Conservation (phyloP, 2,329 filamentous ascomycete genomes). For the Aspergillus proliferans region DNA sequence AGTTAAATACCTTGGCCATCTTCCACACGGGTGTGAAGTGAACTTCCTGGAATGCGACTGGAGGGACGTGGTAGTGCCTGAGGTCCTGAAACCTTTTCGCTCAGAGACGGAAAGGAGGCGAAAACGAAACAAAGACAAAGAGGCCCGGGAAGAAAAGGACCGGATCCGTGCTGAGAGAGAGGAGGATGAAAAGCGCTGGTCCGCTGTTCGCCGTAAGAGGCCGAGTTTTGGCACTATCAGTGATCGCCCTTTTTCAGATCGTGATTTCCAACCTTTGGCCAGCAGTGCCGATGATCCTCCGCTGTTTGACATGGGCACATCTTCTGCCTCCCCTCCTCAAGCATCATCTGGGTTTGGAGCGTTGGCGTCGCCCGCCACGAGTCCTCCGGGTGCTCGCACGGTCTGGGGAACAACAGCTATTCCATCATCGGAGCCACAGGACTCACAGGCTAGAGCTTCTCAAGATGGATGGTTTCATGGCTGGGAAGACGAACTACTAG, state of each 20-base stretch:
- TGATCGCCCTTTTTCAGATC: constrained; percentile 48
- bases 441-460: constrained; percentile 29
- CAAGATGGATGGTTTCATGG: constrained; percentile 85
- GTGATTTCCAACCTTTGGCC: constrained; percentile 61
- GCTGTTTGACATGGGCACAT: constrained; percentile 23
- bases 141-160: constrained; percentile 78
- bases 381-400: constrained; percentile 67
- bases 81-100: constrained; percentile 69
- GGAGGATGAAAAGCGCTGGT: constrained; percentile 63
- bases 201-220: constrained; percentile 59
- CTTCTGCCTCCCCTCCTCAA: constrained; percentile 39
- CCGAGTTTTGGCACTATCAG: constrained; percentile 41
- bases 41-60: constrained; percentile 91
- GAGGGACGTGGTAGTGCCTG: constrained; percentile 76
- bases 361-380: constrained; percentile 73
- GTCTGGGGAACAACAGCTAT: constrained; percentile 85
- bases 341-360: constrained; percentile 40
- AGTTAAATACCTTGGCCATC: constrained; percentile 78
- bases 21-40: constrained; percentile 86
- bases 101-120: constrained; percentile 69
- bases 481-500: constrained; percentile 69
- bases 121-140: constrained; percentile 75
- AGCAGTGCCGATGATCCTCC: constrained; percentile 25
- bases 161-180: constrained; percentile 73
- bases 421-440: constrained; percentile 52